Conservation (phyloP, 177 flowering plant genomes). For the Vitis hybrid region DNA sequence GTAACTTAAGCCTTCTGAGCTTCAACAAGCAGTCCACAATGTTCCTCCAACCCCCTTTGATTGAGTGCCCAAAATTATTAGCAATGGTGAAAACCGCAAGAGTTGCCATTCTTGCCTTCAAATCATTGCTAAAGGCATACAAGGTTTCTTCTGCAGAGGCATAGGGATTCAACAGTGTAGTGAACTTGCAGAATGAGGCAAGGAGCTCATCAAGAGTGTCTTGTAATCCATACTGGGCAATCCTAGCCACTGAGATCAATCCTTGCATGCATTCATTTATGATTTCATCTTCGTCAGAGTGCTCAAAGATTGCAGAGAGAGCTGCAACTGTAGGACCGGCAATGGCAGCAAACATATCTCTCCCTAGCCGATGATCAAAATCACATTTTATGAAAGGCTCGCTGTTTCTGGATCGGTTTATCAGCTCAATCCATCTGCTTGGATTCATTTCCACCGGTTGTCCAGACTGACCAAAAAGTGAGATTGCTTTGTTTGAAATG, state of each 20-base stretch:
- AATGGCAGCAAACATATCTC: conserved; percentile 85
- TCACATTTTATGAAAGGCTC: conserved; percentile 46
- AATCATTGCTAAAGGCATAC: conserved; percentile 67
- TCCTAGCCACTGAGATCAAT: conserved; percentile 61
- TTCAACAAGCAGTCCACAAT: conserved; percentile 83
- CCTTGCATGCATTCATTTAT: conserved; percentile 79
- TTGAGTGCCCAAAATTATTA: conserved; percentile 60
- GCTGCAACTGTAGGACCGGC: conserved; percentile 84
- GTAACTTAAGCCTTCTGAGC: conserved; percentile 75
- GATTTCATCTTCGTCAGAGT: conserved; percentile 73
- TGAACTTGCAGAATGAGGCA: conserved; percentile 80
- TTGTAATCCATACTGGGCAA: conserved; percentile 64
- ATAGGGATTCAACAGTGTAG: conserved; percentile 82
- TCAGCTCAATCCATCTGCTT: conserved; percentile 70
- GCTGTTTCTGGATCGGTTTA: conserved; percentile 47
- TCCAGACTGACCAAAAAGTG: conserved; percentile 43
- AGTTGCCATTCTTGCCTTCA: conserved; percentile 84
- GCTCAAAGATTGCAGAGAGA: conserved; percentile 75
- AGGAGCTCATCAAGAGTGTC: conserved; percentile 86
- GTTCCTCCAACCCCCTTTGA: conserved; percentile 86
- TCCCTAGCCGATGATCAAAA: conserved; percentile 49
- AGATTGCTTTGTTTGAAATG: conserved; percentile 64
- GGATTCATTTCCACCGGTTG: conserved; percentile 55
- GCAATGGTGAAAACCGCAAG: conserved; percentile 85
- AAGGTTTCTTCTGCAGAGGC: conserved; percentile 82